These are phyloP conservation scores for Cercospora beticola DNA, from an alignment of 2,329 filamentous ascomycete species.

Conservation along the genomic window DNA sequence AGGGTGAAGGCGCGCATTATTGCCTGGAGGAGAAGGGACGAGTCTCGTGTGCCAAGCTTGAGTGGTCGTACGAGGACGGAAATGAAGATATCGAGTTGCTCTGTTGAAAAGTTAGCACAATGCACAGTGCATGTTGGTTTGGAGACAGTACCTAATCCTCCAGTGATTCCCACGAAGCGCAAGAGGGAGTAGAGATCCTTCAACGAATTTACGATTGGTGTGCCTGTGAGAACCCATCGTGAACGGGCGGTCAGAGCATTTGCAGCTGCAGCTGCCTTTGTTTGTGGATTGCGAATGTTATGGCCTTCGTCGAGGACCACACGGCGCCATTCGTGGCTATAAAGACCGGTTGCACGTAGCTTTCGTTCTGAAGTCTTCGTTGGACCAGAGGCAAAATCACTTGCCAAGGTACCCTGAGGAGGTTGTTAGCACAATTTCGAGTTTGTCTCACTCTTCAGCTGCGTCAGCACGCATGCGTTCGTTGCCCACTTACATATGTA, in stretches of 20 bases:
- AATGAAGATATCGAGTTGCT: conserved; percentile 72
- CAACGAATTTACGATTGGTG: conserved; percentile 61
- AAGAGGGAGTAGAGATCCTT: conserved; percentile 79
- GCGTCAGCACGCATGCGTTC: background rate
- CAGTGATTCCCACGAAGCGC: conserved; percentile 72
- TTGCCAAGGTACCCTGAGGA: conserved; percentile 61
- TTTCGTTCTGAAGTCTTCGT: conserved; percentile 31
- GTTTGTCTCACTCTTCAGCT: background rate
- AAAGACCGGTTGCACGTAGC: conserved; percentile 52
- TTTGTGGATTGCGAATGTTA: conserved; percentile 72
- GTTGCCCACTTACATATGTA: conserved; percentile 56
- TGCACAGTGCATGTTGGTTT: background rate
- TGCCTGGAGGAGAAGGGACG: conserved; percentile 65
- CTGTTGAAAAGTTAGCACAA: background rate
- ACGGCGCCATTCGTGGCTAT: conserved; percentile 70
- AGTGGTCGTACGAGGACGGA: conserved; percentile 68
- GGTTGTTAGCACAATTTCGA: background rate
- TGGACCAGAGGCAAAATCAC: conserved; percentile 58
- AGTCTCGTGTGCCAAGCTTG: conserved; percentile 57
- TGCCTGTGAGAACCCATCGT: conserved; percentile 77
- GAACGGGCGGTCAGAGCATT: conserved; percentile 66
- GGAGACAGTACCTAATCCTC: conserved; percentile 58
- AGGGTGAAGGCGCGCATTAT: conserved; percentile 80
- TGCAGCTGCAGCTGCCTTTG: conserved; percentile 69
- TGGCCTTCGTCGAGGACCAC: conserved; percentile 84